Evolutionary conservation across 2,329 filamentous ascomycete genomes (phyloP).

Genomic region (Epichloe sylvatica): DNA sequence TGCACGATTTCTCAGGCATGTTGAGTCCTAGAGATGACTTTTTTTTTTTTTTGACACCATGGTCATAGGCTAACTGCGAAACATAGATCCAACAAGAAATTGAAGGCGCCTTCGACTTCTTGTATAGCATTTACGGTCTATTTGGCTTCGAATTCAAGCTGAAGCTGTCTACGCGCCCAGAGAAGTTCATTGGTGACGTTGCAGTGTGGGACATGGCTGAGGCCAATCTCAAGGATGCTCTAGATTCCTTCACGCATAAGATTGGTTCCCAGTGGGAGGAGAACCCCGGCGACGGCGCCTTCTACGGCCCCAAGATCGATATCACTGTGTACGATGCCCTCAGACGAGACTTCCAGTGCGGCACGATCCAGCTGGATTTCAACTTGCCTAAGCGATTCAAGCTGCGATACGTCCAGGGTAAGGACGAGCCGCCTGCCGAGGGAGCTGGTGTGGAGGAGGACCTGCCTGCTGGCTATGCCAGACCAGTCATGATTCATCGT

Average conservation of each 20-base stretch:
- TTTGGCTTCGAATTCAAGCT: constrained; percentile 63
- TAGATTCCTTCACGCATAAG: constrained; percentile 57
- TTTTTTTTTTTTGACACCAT: too few species aligned
- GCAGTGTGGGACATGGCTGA: constrained; percentile 86
- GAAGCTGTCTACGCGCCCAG: constrained; percentile 79
- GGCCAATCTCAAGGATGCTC: constrained; percentile 59
- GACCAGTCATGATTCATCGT: constrained; percentile 77
- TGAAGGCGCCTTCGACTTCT: constrained; percentile 72
- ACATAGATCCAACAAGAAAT: constrained; percentile 37
- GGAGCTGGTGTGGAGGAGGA: constrained; percentile 32
- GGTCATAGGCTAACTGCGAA: not conserved
- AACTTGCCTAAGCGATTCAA: constrained; percentile 43
- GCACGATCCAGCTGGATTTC: constrained; percentile 92
- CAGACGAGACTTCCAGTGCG: constrained; percentile 44
- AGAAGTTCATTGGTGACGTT: constrained; percentile 77
- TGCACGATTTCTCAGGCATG: constrained; percentile 37
- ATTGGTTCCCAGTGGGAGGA: constrained; percentile 65
- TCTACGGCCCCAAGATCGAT: constrained; percentile 98
- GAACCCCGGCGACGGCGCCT: constrained; percentile 90
- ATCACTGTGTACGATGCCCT: constrained; percentile 86
- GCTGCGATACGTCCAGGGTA: constrained; percentile 36
- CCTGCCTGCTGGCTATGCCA: constrained; percentile 55
- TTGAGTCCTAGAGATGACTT: not conserved
- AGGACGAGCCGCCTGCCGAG: constrained; percentile 26
- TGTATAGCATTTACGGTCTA: constrained; percentile 58